Base-by-base conservation (phyloP, 805 yeast genomes). In the Lachancea fermentati region DNA sequence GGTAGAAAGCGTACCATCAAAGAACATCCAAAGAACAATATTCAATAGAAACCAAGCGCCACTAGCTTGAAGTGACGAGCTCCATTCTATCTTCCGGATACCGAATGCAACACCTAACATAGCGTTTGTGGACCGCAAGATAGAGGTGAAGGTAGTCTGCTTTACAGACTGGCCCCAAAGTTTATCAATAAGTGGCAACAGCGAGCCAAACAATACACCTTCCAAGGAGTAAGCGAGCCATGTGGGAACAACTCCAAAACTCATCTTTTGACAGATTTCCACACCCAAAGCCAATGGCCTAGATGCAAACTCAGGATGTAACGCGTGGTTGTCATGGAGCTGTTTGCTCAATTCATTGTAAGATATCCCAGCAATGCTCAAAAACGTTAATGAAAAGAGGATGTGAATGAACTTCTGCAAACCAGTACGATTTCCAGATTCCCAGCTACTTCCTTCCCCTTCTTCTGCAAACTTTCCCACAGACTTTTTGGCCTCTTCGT, bases 31-130 rank as follows among this genome's bases (percentile, higher is more conserved):
- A 24, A 83, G 64, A 4, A 82, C 74, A 0, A 83, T 74, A 58
- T 79, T 80, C 40, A 81, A 63, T 16, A 77, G 58, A 9, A 77
- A 66, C 82, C 86, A 81, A 3, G 79, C 69, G 32, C 75, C 62
- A 3, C 82, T 71, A 9, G 83, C 81, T 52, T 84, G 88, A 32
- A 78, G 61, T 14, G 79, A 71, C 0, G 82, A 73, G 36, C 71
- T 62, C 91, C 91, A 83, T 50, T 79, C 81, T 29, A 80, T 67
- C 47, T 76, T 78, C 49, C 85, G 71, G 25, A 84, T 71, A 17
- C 86, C 87, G 52, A 78, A 83, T 4, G 79, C 71, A 26, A 84
- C 73, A 2, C 94, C 94, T 32, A 83, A 62, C 50, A 82, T 72
- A 2, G 86, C 81, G 41, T 81, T 74, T 14, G 47, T 46, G 8